Conservation (phyloP, 805 yeast genomes). For the Wickerhamiella shivajii region DNA sequence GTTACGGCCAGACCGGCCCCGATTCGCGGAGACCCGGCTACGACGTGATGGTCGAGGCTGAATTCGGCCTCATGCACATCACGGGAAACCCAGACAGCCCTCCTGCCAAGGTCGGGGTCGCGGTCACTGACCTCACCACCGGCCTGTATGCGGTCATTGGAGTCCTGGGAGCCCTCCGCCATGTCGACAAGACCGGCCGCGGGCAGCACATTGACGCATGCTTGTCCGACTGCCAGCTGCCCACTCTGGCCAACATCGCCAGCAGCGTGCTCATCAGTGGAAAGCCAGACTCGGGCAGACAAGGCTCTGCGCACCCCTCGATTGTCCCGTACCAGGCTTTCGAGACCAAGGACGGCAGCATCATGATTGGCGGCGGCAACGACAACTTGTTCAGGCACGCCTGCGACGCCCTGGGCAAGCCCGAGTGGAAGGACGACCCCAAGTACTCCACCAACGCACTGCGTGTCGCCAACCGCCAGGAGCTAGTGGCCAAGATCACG, state of each 20-base stretch:
- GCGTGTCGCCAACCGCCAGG: conserved; percentile 25
- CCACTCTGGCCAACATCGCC: conserved; percentile 29
- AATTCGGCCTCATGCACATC: conserved; percentile 32
- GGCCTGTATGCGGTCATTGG: conserved; percentile 28
- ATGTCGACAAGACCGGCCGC: conserved; percentile 22
- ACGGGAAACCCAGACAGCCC: conserved; percentile 29
- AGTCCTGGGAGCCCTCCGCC: conserved; percentile 27
- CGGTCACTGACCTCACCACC: conserved; percentile 30
- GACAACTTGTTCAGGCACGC: conserved; percentile 25
- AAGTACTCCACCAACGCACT: conserved; percentile 25
- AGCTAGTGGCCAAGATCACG: conserved; percentile 23
- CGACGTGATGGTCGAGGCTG: conserved; percentile 34
- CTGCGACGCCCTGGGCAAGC: conserved; percentile 23
- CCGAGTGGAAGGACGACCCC: conserved; percentile 27
- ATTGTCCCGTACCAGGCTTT: conserved; percentile 31
- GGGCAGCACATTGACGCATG: conserved; percentile 29
- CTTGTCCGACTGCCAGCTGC: conserved; percentile 29
- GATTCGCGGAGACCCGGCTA: conserved; percentile 28
- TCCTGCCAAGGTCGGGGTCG: conserved; percentile 32
- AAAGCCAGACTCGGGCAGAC: conserved; percentile 28
- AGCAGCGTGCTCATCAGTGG: conserved; percentile 27
- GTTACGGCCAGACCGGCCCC: conserved; percentile 32
- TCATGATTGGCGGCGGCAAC: conserved; percentile 31
- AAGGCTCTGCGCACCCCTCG: conserved; percentile 30
- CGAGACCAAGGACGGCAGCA: conserved; percentile 25